Base-by-base conservation (phyloP, 1,284 basidiomycete genomes). In the Boletus calvinii region DNA sequence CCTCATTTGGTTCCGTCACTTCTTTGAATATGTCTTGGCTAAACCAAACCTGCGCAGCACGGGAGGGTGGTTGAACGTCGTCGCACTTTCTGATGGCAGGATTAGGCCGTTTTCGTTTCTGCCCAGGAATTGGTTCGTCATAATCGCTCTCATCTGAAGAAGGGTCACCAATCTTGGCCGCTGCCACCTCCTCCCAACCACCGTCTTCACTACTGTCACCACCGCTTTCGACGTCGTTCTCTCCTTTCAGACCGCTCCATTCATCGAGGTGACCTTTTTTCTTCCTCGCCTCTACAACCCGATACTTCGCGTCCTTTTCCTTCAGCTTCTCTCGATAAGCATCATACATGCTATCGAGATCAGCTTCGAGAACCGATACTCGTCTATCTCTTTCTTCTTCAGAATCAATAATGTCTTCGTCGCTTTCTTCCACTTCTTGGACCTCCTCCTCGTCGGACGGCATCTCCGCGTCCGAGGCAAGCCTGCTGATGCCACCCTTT, bases 291-390 rank as follows among this genome's bases (percentile, higher is more conserved):
- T 97, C 88, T 70, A 87, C 87, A 43, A 90, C 93, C 65, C 86
- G 92, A 75, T 82, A 93, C 74, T 98, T 98, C 36, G 91, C 82
- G 69, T 99, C 95, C 49, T 85, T 80, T 66, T 95, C 93, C 52
- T 83, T 79, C 74, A 93, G 74, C 54, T 90, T 81, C 52, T 87
- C 84, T 67, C 84, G 88, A 72, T 98, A 99, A 35, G 84, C 79
- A 60, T 94, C 87, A 73, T 99, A 99, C 61, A 98, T 72, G 6
- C 80, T 84, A 64, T 99, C 94, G 57, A 99, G 76, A 63, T 94
- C 90, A 30, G 77, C 84, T 69, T 99, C 96, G 22, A 99, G 78
- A 22, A 57, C 77, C n/a, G 63, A 72, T 20, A 84, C 75, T 68
- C 80, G 87, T 65, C 66, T 74, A 60, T 90, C 85, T 22, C 77